Base-by-base conservation (phyloP, 805 yeast genomes). In the Myxozyma geophila region DNA sequence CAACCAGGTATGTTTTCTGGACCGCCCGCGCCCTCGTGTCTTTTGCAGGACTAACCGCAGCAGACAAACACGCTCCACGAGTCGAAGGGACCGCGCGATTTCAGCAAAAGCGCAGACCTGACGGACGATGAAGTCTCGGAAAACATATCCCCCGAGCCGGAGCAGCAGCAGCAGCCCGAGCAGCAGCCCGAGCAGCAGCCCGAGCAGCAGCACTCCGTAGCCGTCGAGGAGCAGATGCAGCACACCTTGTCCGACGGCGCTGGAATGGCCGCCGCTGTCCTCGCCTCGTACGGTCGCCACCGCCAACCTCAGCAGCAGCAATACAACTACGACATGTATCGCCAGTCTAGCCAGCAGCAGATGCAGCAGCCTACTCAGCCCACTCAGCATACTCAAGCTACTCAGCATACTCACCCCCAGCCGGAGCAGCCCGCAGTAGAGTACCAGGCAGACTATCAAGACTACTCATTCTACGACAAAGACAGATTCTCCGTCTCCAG, bases 51-150 rank as follows among this genome's bases (percentile, higher is more conserved):
- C n/a, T n/a, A n/a, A n/a, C n/a, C n/a, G n/a, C n/a, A n/a, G 37
- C 28, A 54, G 39, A 23, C 43, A 43, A 40, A 63, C 23, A 48
- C 65, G 7, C 62, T 66, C 17, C 62, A 64, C 55, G 64, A 67
- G 46, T 33, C 56, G 50, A 67, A 62, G 41, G 65, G 62, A 15
- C 66, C 69, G 10, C 53, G 48, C 1, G 72, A 70, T 15, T 71
- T 76, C 23, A 64, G 67, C 15, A 28, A 63, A n/a, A 76, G 72
- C 54, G 7, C 40, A 51, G 74, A 70, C 54, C 65, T 66, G 47
- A 77, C 82, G 1, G 72, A 81, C 50, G 84, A 81, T 50, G 82
- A 66, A 19, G 23, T 44, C 54, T 43, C 58, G 8, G 58, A 58
- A n/a, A 40, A 28, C 43, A 48, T 23, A n/a, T 19, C 49, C 4